Base-by-base conservation (phyloP, 495 filamentous ascomycete genomes). In the Podospora pseudopauciseta region DNA sequence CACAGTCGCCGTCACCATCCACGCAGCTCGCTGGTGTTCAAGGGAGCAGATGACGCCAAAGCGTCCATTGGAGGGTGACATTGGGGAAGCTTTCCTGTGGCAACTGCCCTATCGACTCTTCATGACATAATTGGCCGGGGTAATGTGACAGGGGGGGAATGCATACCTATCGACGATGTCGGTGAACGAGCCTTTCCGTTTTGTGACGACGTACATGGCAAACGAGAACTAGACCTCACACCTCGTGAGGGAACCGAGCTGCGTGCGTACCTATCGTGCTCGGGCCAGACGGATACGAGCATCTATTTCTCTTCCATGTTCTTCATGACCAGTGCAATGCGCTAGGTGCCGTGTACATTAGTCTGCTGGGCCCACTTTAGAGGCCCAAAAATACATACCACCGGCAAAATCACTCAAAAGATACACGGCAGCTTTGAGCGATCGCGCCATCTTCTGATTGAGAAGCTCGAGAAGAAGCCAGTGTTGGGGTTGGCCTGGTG, bases 121-220 rank as follows among this genome's bases (percentile, higher is more conserved):
- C 61, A 63, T 63, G 61, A 63, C 61, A 63, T 63, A 63, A 63
- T 44, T 63, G 61, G 61, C 32, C 61, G 60, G 27, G 32, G 61
- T 63, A 23, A 11, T 19, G 27, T 39, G 27, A 63, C 61, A 63
- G 34, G 61, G 61, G 61, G 34, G 23, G 2, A 23, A 23, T 23
- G 23, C 23, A 23, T 23, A 23, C 23, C 23, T 23, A 23, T 27
- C 30, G 49, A 4, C 11, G 18, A 32, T 18, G 32, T 34, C 32
- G 61, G 30, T 63, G 60, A 26, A 63, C 15, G 32, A 63, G 18
- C 61, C n/a, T 16, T 63, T 63, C 61, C 61, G 61, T 63, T 63
- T 63, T 63, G 61, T 63, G 60, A 63, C 60, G 60, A 28, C 20
- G 60, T 2, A 30, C 23, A 5, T 9, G 19, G 32, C 27, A 49